Evolutionary conservation across 352 stramenopile species (phyloP).

Genomic region (Plasmopara muralis): DNA sequence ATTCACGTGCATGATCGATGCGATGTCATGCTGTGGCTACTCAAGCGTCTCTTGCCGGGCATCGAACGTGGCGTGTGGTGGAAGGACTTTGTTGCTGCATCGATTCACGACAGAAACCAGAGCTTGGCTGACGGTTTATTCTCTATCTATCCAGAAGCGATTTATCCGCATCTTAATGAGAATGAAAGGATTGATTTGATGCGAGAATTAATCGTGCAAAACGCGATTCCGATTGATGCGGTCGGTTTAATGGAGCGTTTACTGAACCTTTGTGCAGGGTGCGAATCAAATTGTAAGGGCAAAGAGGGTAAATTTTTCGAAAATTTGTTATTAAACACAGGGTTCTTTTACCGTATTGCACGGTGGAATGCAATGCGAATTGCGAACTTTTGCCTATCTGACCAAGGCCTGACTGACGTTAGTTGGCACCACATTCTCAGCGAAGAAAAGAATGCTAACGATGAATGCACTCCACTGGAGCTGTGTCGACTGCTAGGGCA

Average conservation of each 20-base stretch:
- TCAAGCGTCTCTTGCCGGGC: slow-evolving; percentile 6
- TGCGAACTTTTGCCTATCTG: slow-evolving; percentile 8
- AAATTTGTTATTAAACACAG: background rate
- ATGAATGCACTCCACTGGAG: slow-evolving; percentile 23
- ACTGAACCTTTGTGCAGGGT: background rate
- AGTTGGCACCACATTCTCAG: slow-evolving; percentile 10
- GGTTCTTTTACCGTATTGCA: slow-evolving; percentile 18
- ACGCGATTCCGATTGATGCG: slow-evolving; percentile 13
- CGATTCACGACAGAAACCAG: background rate
- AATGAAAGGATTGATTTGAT: slow-evolving; percentile 10
- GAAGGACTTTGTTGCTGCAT: slow-evolving; percentile 12
- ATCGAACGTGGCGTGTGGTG: slow-evolving; percentile 12
- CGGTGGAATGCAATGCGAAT: slow-evolving; percentile 36
- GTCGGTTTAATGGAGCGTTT: slow-evolving; percentile 7
- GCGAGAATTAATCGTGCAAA: slow-evolving; percentile 8
- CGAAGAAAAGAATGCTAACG: slow-evolving; percentile 2
- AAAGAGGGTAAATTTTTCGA: background rate
- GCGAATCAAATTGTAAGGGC: background rate
- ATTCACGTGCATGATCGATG: slow-evolving; percentile 14
- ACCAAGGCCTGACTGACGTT: background rate
- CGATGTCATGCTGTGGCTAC: slow-evolving; percentile 18
- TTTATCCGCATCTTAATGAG: slow-evolving; percentile 5
- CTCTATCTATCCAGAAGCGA: slow-evolving; percentile 5
- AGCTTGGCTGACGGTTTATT: slow-evolving; percentile 10
- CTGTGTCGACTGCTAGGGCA: slow-evolving; percentile 27